Evolutionary conservation across 306 rosid genomes (phyloP), one percentile per base, ranked within the genome.

Genomic region (Trifolium repens): DNA sequence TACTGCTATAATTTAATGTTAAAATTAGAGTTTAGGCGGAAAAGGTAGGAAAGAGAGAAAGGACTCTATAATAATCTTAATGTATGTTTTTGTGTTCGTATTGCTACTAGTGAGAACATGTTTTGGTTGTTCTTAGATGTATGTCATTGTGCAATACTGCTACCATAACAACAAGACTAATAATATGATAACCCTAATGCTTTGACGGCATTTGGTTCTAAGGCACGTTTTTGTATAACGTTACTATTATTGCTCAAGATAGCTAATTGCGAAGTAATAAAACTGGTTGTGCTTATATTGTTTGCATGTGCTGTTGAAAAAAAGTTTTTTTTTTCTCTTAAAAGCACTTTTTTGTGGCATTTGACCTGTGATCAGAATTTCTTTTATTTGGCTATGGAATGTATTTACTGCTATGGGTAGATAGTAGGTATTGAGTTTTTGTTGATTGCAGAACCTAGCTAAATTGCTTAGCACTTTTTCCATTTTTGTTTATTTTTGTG

Each of bases 401-500:
- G n/a, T 44, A 44, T 44, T 44, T 44, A 44, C 50, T 44, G 40
- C 65, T 13, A 27, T 5, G 65, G 65, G 27, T 27, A 13, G 13
- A 17, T 27, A 60, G 39, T 60, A 60, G 66, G 19, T 27, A 60
- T 13, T 0, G 17, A 59, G 32, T 59, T 59, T 27, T 59, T 59
- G 65, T 27, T 27, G 65, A 59, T 17, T 1, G 40, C 16, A 59
- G 42, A 60, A 30, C 42, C 66, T 13, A 60, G 17, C 42, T 60
- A 60, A 60, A 60, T 60, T 30, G 42, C 43, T 30, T 32, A 13
- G 67, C 43, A 60, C 67, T 13, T 9, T 60, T 30, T 60, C 66
- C 19, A 14, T 5, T 30, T 60, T 30, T 7, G 6, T 12, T 40
- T 47, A 47, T 13, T 59, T 35, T 59, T 35, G 26, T 30, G 7